phyloP scores from a whole-genome alignment of 2,329 filamentous ascomycete genomes.

The Pyrenochaeta sp. region DNA sequence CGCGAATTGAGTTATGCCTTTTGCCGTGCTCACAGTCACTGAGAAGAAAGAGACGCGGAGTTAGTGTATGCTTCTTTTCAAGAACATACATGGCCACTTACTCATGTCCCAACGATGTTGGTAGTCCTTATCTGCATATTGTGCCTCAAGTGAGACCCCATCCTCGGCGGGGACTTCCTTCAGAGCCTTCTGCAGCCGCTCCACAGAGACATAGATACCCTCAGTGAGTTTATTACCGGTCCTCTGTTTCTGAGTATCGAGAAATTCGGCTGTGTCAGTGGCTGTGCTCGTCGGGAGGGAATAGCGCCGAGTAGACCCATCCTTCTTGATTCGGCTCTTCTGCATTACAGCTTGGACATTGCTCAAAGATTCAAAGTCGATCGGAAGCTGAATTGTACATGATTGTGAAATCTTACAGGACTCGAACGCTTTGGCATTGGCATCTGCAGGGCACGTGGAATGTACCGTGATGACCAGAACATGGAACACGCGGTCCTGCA shows the following conservation, averaged over 20 bases:
- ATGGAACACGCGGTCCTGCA: slow-evolving; percentile 72
- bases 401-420: slow-evolving; percentile 60
- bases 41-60: neutral
- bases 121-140: neutral
- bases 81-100: too few species aligned
- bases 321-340: slow-evolving; percentile 23
- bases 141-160: neutral
- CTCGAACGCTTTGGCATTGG: slow-evolving; percentile 20
- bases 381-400: slow-evolving; percentile 56
- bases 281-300: neutral
- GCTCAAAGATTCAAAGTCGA: slow-evolving; percentile 59
- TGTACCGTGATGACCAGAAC: slow-evolving; percentile 67
- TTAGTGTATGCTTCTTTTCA: neutral
- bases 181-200: slow-evolving; percentile 46
- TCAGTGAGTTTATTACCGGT: slow-evolving; percentile 61
- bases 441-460: slow-evolving; percentile 16
- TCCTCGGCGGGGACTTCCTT: neutral
- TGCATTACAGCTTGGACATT: slow-evolving; percentile 14
- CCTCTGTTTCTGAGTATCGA: slow-evolving; percentile 34
- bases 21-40: slow-evolving; percentile 73
- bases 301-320: slow-evolving; percentile 14
- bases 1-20: slow-evolving; percentile 53
- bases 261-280: slow-evolving; percentile 1
- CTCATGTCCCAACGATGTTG: slow-evolving; percentile 75
- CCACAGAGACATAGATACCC: slow-evolving; percentile 72